A percentile compares a stretch with the other conserved stretches of the same genome.
Conservation (phyloP, 352 stramenopile genomes). For the Globisporangium echinulatum region DNA sequence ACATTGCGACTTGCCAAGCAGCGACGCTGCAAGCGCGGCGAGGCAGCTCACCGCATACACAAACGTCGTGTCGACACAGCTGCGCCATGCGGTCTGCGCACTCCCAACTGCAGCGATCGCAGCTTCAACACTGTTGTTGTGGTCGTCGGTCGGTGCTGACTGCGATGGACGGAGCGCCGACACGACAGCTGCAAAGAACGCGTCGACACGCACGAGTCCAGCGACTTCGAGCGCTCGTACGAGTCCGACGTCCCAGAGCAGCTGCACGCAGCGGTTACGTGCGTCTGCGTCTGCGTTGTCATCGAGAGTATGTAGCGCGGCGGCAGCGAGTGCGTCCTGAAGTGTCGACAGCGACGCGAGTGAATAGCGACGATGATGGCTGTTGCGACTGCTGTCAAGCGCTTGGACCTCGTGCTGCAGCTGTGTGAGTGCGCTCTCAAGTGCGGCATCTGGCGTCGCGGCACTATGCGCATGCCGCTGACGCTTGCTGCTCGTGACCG, state of each 20-base stretch:
- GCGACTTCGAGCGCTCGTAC: constrained; percentile 6
- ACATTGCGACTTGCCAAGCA: neutral
- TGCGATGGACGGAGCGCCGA: neutral
- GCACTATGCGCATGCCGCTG: too few species aligned
- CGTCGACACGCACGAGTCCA: constrained; percentile 1
- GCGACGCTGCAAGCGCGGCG: constrained; percentile 1
- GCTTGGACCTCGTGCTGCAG: constrained; percentile 5
- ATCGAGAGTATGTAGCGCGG: neutral
- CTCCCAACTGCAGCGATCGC: neutral
- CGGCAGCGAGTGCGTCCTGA: neutral
- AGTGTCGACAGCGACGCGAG: neutral
- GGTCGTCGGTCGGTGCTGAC: neutral
- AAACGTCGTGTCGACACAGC: constrained; percentile 3
- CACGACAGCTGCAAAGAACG: constrained; percentile 12
- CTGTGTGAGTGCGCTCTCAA: neutral
- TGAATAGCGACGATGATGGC: neutral
- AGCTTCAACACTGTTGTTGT: neutral
- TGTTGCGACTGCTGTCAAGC: too few species aligned
- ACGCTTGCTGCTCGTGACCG: neutral
- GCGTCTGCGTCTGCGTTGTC: too few species aligned
- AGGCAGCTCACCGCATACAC: constrained; percentile 6
- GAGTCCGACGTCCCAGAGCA: constrained; percentile 5
- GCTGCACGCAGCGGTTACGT: neutral
- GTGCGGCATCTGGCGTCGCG: neutral
- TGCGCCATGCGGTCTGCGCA: neutral